A percentile compares a stretch with the other conserved stretches of the same genome.
These are phyloP conservation scores for Colletotrichum navitas DNA, from an alignment of 2,329 filamentous ascomycete species.

Conservation along the genomic window DNA sequence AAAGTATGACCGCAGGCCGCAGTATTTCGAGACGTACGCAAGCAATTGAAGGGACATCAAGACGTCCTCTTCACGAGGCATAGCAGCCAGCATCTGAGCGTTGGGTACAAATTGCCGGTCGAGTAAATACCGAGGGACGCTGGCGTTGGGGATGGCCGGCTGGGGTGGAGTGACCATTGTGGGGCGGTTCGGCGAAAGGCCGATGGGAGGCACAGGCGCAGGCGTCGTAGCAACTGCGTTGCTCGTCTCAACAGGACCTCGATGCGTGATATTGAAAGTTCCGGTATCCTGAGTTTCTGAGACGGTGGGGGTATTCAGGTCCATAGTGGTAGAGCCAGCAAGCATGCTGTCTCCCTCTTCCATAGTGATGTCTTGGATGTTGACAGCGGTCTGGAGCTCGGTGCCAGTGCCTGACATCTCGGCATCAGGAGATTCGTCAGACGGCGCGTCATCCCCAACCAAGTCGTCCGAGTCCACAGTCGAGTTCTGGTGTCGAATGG, in stretches of 20 bases:
- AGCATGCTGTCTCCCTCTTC: slow-evolving; percentile 86
- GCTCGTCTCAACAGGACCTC: slow-evolving; percentile 85
- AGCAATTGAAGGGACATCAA: slow-evolving; percentile 97
- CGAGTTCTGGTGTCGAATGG: slow-evolving; percentile 90
- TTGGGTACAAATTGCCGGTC: slow-evolving; percentile 78
- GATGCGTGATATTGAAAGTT: slow-evolving; percentile 94
- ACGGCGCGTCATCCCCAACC: slow-evolving; percentile 84
- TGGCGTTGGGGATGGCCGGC: slow-evolving; percentile 77
- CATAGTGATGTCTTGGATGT: slow-evolving; percentile 85
- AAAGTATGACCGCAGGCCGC: slow-evolving; percentile 94
- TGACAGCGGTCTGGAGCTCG: slow-evolving; percentile 84
- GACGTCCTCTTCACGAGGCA: slow-evolving; percentile 97
- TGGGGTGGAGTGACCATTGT: slow-evolving; percentile 79
- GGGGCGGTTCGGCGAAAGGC: slow-evolving; percentile 80
- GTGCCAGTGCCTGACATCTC: slow-evolving; percentile 81
- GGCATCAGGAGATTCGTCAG: slow-evolving; percentile 81
- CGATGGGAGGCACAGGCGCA: slow-evolving; percentile 74
- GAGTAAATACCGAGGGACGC: slow-evolving; percentile 82
- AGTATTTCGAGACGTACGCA: slow-evolving; percentile 98
- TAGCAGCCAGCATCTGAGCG: slow-evolving; percentile 84
- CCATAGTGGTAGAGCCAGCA: slow-evolving; percentile 75
- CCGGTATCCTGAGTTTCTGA: slow-evolving; percentile 89
- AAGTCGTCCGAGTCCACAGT: slow-evolving; percentile 91
- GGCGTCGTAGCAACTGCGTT: slow-evolving; percentile 80
- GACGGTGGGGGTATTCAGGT: slow-evolving; percentile 80